Evolutionary conservation across 2,329 filamentous ascomycete species (phyloP).

Genomic region (Plectosphaerella sp.): DNA sequence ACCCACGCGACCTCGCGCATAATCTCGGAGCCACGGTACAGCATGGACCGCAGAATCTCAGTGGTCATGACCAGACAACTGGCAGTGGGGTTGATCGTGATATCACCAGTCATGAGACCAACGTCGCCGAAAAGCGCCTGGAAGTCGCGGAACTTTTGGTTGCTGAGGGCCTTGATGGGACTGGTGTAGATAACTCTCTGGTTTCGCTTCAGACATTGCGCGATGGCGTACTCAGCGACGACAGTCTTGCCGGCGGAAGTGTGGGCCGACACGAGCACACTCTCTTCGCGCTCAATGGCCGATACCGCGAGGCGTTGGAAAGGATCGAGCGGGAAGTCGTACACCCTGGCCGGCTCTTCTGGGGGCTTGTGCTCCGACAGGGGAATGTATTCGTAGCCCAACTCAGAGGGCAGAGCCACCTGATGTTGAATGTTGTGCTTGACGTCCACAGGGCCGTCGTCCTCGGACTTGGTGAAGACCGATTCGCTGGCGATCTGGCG

Average conservation of each 20-base stretch:
- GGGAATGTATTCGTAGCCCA: slow-evolving; percentile 92
- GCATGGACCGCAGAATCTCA: slow-evolving; percentile 97
- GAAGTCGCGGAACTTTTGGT: slow-evolving; percentile 98
- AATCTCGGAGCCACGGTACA: slow-evolving; percentile 96
- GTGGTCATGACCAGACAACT: slow-evolving; percentile 99
- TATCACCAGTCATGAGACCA: slow-evolving; percentile 97
- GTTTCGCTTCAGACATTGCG: slow-evolving; percentile 94
- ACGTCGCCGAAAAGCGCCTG: slow-evolving; percentile 94
- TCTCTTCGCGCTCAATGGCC: slow-evolving; percentile 94
- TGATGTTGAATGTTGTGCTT: slow-evolving; percentile 99
- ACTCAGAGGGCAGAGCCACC: slow-evolving; percentile 87
- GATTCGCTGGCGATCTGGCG: slow-evolving; percentile 80
- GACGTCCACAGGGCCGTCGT: slow-evolving; percentile 67
- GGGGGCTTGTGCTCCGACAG: slow-evolving; percentile 92
- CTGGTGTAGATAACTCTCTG: slow-evolving; percentile 99
- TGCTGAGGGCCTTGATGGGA: slow-evolving; percentile 97
- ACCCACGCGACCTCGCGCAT: slow-evolving; percentile 99
- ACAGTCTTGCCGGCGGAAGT: slow-evolving; percentile 98
- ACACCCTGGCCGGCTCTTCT: slow-evolving; percentile 76
- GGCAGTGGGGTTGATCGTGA: slow-evolving; percentile 97
- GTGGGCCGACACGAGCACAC: slow-evolving; percentile 93
- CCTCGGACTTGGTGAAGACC: slow-evolving; percentile 57
- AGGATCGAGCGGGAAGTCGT: slow-evolving; percentile 89
- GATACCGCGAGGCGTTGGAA: slow-evolving; percentile 95
- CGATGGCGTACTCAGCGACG: slow-evolving; percentile 96